Base-by-base conservation (phyloP, 495 filamentous ascomycete genomes). In the Cudoniella acicularis region DNA sequence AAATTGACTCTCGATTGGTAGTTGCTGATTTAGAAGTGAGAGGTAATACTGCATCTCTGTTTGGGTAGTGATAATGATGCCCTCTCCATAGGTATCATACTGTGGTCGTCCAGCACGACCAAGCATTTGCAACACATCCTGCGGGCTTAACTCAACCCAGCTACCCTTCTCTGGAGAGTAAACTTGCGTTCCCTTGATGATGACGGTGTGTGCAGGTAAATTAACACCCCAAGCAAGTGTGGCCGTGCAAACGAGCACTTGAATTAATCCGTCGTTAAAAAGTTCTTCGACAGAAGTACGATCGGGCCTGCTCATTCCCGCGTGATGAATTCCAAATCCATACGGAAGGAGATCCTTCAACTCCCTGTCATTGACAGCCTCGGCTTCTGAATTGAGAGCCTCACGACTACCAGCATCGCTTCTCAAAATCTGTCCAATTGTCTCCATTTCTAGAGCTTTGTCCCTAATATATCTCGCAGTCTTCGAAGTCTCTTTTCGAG, bases 81-180 rank as follows among this genome's bases (percentile, higher is more conserved):
- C 94, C 64, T 98, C 94, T 66, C 94, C 94, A 66, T 94, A 98
- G 0, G 92, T 97, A 71, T 99, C 94, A 66, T 91, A 99, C 64
- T 99, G 94, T 9, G 94, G 94, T 54, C 94, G 85, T 69, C 94
- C 94, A 45, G 94, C 94, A 75, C 94, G 91, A 64, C 94, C 94
- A 63, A 99, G 85, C 94, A 99, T 99, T 71, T 99, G 94, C 30
- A 99, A 78, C 43, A 98, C 93, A 73, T 99, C 94, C 67, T 99
- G 94, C 10, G 95, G 94, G 64, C 92, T 96, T 57, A 99, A 70
- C 67, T 99, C 95, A 16, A 99, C 95, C 92, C 94, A 99, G 69
- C 89, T 92, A 74, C 94, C 94, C 73, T 97, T 98, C 70, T 99
- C 94, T 0, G 94, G 95, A 2, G 95, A 98, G 70, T 99, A 99